Conservation (phyloP, 1,284 basidiomycete genomes). For the Leccinum subrobustum region DNA sequence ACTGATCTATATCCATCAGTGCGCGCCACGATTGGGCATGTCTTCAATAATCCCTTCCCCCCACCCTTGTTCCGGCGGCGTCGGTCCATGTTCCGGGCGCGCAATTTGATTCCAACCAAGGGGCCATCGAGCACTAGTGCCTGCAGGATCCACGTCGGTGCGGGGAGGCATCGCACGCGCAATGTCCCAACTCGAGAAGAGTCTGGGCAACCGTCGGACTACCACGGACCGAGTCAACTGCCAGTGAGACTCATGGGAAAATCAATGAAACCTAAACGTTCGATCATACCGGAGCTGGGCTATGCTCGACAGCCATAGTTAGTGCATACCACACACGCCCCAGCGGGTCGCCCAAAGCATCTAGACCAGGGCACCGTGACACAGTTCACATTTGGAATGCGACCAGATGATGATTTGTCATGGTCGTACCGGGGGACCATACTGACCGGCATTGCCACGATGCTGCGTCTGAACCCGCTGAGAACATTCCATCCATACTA, state of each 20-base stretch:
- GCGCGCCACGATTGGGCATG: conserved; percentile 19
- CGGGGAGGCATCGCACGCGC: conserved; percentile 2
- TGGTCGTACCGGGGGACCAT: conserved; percentile 2
- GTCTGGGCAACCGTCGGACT: conserved; percentile 10
- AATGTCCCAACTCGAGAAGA: conserved; percentile 11
- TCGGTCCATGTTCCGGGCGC: conserved; percentile 8
- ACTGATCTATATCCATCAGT: conserved; percentile 6
- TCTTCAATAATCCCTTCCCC: not conserved
- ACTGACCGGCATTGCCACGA: conserved; percentile 28
- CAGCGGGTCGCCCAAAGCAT: conserved; percentile 6
- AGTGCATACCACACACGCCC: conserved; percentile 7
- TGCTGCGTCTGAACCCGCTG: conserved; percentile 7
- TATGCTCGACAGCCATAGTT: conserved; percentile 25
- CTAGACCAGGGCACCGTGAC: conserved; percentile 9
- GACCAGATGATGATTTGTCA: conserved; percentile 16
- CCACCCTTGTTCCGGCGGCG: conserved; percentile 19
- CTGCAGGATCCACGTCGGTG: conserved; percentile 18
- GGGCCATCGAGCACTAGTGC: conserved; percentile 5
- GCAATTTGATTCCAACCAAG: conserved; percentile 7
- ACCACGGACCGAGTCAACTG: conserved; percentile 6
- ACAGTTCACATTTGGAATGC: conserved; percentile 5
- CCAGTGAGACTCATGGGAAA: conserved; percentile 10
- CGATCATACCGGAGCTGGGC: conserved; percentile 33
- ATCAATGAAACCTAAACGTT: conserved; percentile 15
- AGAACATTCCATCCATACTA: conserved; percentile 19